phyloP scores from a whole-genome alignment of 352 stramenopile genomes.

The Pythium insidiosum region DNA sequence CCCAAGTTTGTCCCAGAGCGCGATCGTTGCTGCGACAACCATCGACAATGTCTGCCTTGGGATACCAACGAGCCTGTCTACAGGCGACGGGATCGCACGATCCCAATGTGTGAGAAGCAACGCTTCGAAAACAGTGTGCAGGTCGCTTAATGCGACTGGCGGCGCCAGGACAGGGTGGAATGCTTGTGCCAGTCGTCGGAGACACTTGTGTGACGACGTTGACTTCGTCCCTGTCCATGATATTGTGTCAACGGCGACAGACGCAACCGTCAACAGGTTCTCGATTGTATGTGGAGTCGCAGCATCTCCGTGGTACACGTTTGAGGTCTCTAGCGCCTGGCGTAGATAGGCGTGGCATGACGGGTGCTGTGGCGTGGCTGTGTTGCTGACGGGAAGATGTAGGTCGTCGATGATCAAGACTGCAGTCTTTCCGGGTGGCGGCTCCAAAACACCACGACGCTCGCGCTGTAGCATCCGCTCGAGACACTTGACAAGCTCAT shows the following conservation, averaged over 20 bases:
- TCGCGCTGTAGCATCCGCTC: conserved; percentile 30
- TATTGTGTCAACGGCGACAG: too few relatives aligned
- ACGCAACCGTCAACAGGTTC: conserved; percentile 22
- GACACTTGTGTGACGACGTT: too few relatives aligned
- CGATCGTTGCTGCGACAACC: conserved; percentile 21
- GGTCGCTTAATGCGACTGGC: conserved; percentile 3
- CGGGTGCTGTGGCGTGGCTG: conserved; percentile 11
- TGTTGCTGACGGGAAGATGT: conserved; percentile 17
- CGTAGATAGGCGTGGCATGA: conserved; percentile 17
- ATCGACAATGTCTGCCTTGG: conserved; percentile 6
- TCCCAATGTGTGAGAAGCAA: conserved; percentile 14
- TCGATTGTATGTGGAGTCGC: conserved; percentile 11
- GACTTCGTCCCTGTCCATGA: too few relatives aligned
- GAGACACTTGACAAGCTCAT: conserved; percentile 14
- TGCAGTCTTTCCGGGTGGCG: conserved; percentile 23
- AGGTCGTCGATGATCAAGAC: conserved; percentile 28
- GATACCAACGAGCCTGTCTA: conserved; percentile 8
- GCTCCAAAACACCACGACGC: conserved; percentile 20
- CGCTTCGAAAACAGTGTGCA: conserved; percentile 16
- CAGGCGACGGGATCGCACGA: neutral
- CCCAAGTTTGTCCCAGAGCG: conserved; percentile 59
- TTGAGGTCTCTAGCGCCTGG: conserved; percentile 11
- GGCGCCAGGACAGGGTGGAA: conserved; percentile 15
- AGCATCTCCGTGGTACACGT: conserved; percentile 4
- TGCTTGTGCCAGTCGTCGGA: too few relatives aligned